phyloP scores from a whole-genome alignment of 345 rosid species.

The Eucalyptus urophylla region DNA sequence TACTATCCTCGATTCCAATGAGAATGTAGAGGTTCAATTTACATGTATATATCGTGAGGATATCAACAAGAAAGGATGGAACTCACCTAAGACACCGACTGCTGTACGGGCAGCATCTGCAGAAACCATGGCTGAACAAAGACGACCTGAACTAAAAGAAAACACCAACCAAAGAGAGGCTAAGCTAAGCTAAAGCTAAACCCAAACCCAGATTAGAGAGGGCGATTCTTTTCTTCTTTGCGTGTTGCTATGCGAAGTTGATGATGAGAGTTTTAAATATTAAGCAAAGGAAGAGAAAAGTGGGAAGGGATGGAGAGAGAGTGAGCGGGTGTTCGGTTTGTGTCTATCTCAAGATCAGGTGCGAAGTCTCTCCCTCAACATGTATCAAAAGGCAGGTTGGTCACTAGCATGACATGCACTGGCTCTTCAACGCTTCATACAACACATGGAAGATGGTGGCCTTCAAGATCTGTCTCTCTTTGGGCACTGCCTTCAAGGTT shows the following conservation, averaged over 20 bases:
- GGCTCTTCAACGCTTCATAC: background rate
- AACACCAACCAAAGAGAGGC: background rate
- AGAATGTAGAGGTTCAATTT: background rate
- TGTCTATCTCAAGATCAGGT: background rate
- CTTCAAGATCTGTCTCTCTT: background rate
- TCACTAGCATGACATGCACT: constrained; percentile 15
- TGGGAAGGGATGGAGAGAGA: background rate
- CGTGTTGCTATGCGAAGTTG: background rate
- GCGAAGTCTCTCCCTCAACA: background rate
- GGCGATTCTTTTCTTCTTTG: background rate
- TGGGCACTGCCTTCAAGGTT: background rate
- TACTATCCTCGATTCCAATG: background rate
- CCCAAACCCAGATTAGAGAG: background rate
- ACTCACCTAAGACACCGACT: constrained; percentile 54
- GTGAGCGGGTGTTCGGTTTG: background rate
- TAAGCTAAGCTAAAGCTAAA: background rate
- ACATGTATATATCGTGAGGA: background rate
- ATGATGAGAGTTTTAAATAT: background rate
- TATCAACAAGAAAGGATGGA: background rate
- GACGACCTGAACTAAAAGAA: background rate
- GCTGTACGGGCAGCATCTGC: constrained; percentile 28
- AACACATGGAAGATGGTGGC: background rate
- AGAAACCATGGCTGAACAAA: constrained; percentile 31
- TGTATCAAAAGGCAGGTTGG: background rate
- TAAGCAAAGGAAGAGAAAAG: background rate